phyloP scores from a whole-genome alignment of 2,329 filamentous ascomycete species.

The Bipolaris victoriae region DNA sequence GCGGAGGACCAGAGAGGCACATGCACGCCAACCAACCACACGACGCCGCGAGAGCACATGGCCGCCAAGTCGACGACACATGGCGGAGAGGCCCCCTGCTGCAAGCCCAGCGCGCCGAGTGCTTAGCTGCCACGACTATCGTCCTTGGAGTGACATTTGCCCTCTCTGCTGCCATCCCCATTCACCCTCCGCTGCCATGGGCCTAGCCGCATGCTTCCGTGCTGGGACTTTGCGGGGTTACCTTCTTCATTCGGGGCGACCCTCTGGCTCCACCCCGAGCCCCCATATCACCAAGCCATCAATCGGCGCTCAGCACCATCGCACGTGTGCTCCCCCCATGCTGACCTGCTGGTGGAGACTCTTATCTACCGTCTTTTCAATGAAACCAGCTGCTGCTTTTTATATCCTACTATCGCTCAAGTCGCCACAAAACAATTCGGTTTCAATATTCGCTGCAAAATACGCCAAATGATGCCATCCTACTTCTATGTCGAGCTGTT shows the following conservation, averaged over 20 bases:
- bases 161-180: no score
- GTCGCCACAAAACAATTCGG: not conserved
- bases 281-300: conserved; percentile 1
- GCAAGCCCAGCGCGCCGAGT: conserved; percentile 9
- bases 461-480: not conserved
- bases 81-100: conserved; percentile 14
- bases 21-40: conserved; percentile 16
- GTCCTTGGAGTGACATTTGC: conserved; percentile 5
- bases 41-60: conserved; percentile 9
- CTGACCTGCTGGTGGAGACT: not conserved
- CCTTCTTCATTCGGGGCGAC: conserved; percentile 15
- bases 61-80: conserved; percentile 5
- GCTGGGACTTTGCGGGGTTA: conserved; percentile 12
- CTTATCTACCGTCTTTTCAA: not conserved
- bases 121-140: conserved; percentile 11
- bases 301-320: conserved; percentile 11
- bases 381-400: not conserved
- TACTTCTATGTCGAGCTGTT: conserved; percentile 16
- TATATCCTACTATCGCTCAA: not conserved
- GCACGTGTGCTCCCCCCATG: conserved; percentile 16
- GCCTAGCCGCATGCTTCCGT: conserved; percentile 7
- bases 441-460: not conserved
- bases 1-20: conserved; percentile 7
- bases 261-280: conserved; percentile 4
- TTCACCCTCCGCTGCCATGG: conserved; percentile 6